Base-by-base conservation (phyloP, 208 protist genomes). In the Acanthamoeba quina region DNA sequence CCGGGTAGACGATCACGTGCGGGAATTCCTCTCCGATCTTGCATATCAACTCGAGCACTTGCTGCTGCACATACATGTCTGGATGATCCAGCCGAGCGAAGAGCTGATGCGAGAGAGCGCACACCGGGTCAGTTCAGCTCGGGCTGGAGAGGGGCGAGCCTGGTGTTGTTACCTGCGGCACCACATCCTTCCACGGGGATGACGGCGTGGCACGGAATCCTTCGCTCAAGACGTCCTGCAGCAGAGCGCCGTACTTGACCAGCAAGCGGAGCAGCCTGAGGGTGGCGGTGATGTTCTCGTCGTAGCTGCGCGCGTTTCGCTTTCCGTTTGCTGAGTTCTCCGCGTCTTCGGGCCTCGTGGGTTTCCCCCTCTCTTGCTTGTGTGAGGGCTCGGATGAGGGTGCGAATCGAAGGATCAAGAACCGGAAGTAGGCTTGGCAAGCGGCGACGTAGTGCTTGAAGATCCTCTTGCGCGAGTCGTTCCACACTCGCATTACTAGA, bases 1-100 rank as follows among this genome's bases (percentile, higher is more conserved):
- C 92, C 9, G 90, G 90, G 66, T 94, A 96, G 3, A 96, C 68
- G n/a, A 96, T 86, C n/a, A 80, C 58, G 24, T 95, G 90, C 29
- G 95, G 95, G 54, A 90, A 85, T 6, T 68, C 76, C n/a, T 41
- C 31, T 31, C 78, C 72, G 37, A 96, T 96, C 34, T 52, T 68
- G 76, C 82, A 91, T 29, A 96, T 80, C 44, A 96, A 64, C 7
- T 91, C 44, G 34, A 85, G 44, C 2, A 96, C 78, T 49, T 94
- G 91, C 6, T 64, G 44, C 29, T 93, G 64, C 60, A 95, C 90
- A 41, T 54, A 80, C 24, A 31, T 0, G 56, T 91, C 74, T 0
- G 31, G 41, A 47, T 95, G 94, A n/a, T 56, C 52, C 19, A 96
- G 31, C 60, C 95, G 41, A 7, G 95, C 93, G 86, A 96, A 96